Evolutionary conservation across 2,329 filamentous ascomycete genomes (phyloP), one percentile per base, ranked within the genome.

Genomic region (Hirsutella rhossiliensis): DNA sequence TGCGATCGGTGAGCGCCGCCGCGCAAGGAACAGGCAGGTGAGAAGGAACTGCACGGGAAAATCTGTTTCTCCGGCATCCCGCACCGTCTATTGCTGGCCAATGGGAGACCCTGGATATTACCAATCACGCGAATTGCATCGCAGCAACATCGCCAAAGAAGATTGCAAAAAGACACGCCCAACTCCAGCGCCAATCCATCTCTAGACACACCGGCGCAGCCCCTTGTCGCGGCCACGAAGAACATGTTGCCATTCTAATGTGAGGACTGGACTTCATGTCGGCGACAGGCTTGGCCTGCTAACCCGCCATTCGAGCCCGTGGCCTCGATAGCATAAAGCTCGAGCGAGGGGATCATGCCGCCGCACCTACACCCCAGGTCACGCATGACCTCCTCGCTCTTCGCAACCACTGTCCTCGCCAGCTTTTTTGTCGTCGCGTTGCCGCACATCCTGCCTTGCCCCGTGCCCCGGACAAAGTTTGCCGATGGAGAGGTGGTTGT

Each of bases 331-430:
- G 15, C 34, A 36, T 15, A 11, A 17, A 15, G 34, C 18, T 17
- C 34, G 8, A 36, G 15, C n/a, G 15, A 40, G 42, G 43, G 47
- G 43, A 52, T 58, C 61, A 92, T 92, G 85, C 81, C 87, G 56
- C 85, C 87, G 48, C 84, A 90, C 66, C 80, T 98, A 37, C 92
- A 98, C 64, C 92, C 92, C 30, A 82, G 89, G 63, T 97, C 90
- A 53, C 82, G 87, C 56, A 86, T 87, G 69, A 98, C 92, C 55
- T 89, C 85, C 45, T 92, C 88, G 39, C 82, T 98, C 48, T 98
- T 98, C 69, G 88, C 87, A 42, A 87, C 84, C n/a, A 97, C 90
- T 1, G 76, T 97, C 44, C 74, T 86, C 49, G 81, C 88, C 29
- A 92, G 85, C 54, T 95, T 98, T 63, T 76, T 95, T 50, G 89